Conservation (phyloP, 1,284 basidiomycete genomes). For the Earliella scabrosa region DNA sequence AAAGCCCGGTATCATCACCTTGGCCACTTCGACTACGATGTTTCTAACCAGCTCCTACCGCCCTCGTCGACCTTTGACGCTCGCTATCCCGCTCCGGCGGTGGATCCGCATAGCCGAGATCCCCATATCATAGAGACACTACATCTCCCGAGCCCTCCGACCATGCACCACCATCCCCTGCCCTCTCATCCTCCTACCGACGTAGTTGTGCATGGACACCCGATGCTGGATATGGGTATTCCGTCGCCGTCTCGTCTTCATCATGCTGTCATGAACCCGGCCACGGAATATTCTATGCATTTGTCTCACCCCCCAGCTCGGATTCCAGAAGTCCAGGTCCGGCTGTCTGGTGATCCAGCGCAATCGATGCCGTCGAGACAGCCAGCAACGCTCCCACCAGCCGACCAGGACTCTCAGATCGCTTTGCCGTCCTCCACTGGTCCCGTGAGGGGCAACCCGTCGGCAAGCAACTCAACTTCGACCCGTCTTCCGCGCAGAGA, state of each 20-base stretch:
- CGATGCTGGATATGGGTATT: constrained; percentile 31
- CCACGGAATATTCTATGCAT: constrained; percentile 34
- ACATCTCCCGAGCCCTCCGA: constrained; percentile 33
- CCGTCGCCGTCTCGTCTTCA: constrained; percentile 28
- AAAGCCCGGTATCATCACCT: constrained; percentile 74
- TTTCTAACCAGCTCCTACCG: constrained; percentile 25
- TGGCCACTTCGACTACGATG: constrained; percentile 31
- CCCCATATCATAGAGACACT: constrained; percentile 36
- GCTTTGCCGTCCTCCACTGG: constrained; percentile 25
- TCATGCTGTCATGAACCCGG: constrained; percentile 29
- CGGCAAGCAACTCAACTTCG: constrained; percentile 29
- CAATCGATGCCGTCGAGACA: constrained; percentile 30
- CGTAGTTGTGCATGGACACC: constrained; percentile 31
- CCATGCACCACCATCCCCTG: constrained; percentile 30
- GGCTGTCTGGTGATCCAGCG: constrained; percentile 28
- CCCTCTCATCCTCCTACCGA: constrained; percentile 25
- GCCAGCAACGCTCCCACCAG: constrained; percentile 25
- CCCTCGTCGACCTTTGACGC: constrained; percentile 32
- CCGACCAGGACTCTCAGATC: constrained; percentile 30
- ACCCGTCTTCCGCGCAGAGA: constrained; percentile 53
- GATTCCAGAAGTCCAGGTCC: constrained; percentile 30
- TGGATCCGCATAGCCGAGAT: constrained; percentile 33
- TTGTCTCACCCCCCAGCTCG: constrained; percentile 32
- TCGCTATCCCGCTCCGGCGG: constrained; percentile 29
- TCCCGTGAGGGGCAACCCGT: constrained; percentile 19